Evolutionary conservation across 2,329 filamentous ascomycete species (phyloP).

Genomic region (Penicillium sp.): DNA sequence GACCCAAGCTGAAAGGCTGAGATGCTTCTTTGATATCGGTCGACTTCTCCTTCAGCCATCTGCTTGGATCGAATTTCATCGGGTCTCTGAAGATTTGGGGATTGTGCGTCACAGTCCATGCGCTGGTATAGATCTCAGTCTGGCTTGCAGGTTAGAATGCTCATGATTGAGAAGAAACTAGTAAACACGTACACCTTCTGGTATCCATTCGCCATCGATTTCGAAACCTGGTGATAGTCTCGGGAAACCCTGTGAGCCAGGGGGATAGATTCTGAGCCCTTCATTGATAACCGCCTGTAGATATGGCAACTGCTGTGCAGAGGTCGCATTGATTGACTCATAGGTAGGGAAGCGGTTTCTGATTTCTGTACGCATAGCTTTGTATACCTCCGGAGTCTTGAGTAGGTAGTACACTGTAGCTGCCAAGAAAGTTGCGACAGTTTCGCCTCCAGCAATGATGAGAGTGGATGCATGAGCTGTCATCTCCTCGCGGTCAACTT

Average conservation of each 20-base stretch:
- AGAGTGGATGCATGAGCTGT: neutral
- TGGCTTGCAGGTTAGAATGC: neutral
- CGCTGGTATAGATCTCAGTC: too few relatives aligned
- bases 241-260: constrained; percentile 20
- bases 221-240: neutral
- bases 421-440: constrained; percentile 33
- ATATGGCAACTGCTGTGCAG: constrained; percentile 30
- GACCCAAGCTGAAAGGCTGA: neutral
- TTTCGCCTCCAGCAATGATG: constrained; percentile 1
- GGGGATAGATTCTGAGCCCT: constrained; percentile 37
- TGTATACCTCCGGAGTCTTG: constrained; percentile 21
- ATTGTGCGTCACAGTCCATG: too few relatives aligned
- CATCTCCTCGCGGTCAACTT: neutral
- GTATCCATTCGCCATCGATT: neutral
- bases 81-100: neutral
- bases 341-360: constrained; percentile 8
- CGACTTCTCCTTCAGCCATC: neutral
- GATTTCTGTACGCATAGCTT: constrained; percentile 35
- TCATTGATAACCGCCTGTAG: constrained; percentile 41
- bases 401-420: constrained; percentile 33
- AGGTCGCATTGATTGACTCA: constrained; percentile 23
- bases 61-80: neutral
- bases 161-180: neutral
- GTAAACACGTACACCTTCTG: neutral
- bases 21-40: neutral